Evolutionary conservation across 2,329 filamentous ascomycete species (phyloP).

Genomic region (Apiospora pterosperma): DNA sequence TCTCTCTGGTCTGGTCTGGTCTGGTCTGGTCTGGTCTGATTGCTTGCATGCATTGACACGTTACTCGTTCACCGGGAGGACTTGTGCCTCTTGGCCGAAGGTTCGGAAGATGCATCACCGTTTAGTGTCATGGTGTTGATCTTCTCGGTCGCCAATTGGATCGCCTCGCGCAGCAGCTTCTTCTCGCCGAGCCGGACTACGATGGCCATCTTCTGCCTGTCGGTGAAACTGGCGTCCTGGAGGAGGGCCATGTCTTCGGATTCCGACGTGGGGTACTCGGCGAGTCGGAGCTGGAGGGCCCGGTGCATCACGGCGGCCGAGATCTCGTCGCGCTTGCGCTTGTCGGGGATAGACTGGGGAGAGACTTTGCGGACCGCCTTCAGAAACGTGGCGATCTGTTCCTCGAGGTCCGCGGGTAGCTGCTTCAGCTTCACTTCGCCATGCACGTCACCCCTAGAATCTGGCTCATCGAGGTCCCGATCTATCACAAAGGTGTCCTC

Average conservation of each 20-base stretch:
- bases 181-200: conserved; percentile 72
- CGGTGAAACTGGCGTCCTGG: conserved; percentile 20
- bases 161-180: conserved; percentile 55
- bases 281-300: conserved; percentile 34
- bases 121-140: conserved; percentile 14
- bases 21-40: neutral
- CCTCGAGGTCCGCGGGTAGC: conserved; percentile 48
- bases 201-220: conserved; percentile 56
- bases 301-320: conserved; percentile 36
- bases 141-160: conserved; percentile 31
- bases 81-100: conserved; percentile 25
- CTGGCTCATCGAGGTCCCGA: conserved; percentile 48
- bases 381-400: conserved; percentile 48
- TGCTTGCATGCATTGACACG: neutral
- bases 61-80: conserved; percentile 8
- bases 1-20: neutral
- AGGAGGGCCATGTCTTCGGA: conserved; percentile 38
- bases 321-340: conserved; percentile 46
- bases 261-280: conserved; percentile 40
- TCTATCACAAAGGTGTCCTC: conserved; percentile 75
- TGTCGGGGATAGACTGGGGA: conserved; percentile 41
- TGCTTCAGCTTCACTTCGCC: conserved; percentile 33
- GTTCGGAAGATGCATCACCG: conserved; percentile 15
- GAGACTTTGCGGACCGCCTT: conserved; percentile 46
- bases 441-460: conserved; percentile 42